Evolutionary conservation across 345 rosid genomes (phyloP).

Genomic region (Brassica rapa): DNA sequence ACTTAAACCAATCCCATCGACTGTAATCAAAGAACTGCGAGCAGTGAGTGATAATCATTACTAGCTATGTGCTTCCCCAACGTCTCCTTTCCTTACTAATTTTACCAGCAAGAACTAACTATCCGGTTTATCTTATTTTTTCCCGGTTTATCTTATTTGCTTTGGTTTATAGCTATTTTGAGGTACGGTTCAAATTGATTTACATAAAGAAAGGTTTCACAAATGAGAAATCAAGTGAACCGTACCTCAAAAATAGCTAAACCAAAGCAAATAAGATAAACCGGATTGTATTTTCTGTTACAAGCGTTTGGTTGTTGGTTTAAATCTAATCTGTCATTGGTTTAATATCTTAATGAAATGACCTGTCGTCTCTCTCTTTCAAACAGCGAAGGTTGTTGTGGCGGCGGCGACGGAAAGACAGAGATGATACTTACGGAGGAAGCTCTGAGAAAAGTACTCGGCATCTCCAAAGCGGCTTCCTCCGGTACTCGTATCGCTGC

Average conservation of each 20-base stretch:
- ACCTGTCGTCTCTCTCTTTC: conserved; percentile 1
- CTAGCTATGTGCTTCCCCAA: no score
- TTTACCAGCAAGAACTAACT: no score
- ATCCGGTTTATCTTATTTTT: no score
- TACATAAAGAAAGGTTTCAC: neutral
- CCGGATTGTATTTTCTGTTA: no score
- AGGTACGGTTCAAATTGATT: no score
- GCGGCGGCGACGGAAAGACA: conserved; percentile 23
- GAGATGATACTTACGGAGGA: conserved; percentile 64
- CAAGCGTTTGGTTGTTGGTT: neutral
- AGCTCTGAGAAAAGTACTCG: conserved; percentile 62
- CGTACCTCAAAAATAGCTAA: neutral
- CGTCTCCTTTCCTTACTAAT: no score
- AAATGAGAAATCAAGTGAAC: neutral
- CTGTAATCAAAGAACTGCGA: no score
- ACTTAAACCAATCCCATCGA: no score
- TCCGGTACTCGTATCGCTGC: conserved; percentile 21
- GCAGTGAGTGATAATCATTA: no score
- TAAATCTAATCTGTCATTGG: neutral
- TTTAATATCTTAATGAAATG: neutral
- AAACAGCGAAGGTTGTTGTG: neutral
- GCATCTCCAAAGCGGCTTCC: conserved; percentile 57
- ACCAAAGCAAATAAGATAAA: no score
- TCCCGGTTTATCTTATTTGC: no score
- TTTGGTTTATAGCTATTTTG: no score